A percentile compares a stretch with the other conserved stretches of the same genome.
Evolutionary conservation across 2,329 filamentous ascomycete species (phyloP).

Genomic region (Scedosporium boydii): DNA sequence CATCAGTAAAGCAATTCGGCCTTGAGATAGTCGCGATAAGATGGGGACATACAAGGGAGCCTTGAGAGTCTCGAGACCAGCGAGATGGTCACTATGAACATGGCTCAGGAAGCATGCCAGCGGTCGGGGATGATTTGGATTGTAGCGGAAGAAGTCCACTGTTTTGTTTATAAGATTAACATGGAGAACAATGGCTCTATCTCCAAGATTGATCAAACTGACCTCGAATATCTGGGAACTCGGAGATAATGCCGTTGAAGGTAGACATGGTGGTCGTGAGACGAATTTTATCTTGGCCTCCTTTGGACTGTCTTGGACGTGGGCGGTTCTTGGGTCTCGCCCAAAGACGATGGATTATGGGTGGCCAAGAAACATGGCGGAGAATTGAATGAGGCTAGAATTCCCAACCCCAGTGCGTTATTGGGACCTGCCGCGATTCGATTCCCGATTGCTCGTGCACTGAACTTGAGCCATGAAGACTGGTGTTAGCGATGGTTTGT

Average conservation of each 20-base stretch:
- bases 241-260: conserved; percentile 60
- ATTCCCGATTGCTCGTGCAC: too few relatives aligned
- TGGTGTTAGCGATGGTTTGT: too few relatives aligned
- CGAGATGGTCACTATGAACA: conserved; percentile 83
- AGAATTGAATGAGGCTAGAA: too few relatives aligned
- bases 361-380: too few relatives aligned
- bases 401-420: too few relatives aligned
- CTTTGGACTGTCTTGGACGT: too few relatives aligned
- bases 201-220: not conserved
- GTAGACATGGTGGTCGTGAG: conserved; percentile 55
- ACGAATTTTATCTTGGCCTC: too few relatives aligned
- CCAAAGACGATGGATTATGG: too few relatives aligned
- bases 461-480: too few relatives aligned
- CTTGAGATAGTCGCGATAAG: too few relatives aligned
- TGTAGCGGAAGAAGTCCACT: conserved; percentile 73
- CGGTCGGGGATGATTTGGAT: conserved; percentile 45
- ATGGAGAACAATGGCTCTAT: not conserved
- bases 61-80: conserved; percentile 65
- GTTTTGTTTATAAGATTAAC: conserved; percentile 6
- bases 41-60: conserved; percentile 54
- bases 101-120: conserved; percentile 85
- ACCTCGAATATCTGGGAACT: conserved; percentile 74
- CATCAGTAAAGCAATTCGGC: not conserved
- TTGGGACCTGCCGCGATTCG: too few relatives aligned
- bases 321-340: too few relatives aligned